Evolutionary conservation across 495 filamentous ascomycete genomes (phyloP).

Genomic region (Terfezia boudieri): DNA sequence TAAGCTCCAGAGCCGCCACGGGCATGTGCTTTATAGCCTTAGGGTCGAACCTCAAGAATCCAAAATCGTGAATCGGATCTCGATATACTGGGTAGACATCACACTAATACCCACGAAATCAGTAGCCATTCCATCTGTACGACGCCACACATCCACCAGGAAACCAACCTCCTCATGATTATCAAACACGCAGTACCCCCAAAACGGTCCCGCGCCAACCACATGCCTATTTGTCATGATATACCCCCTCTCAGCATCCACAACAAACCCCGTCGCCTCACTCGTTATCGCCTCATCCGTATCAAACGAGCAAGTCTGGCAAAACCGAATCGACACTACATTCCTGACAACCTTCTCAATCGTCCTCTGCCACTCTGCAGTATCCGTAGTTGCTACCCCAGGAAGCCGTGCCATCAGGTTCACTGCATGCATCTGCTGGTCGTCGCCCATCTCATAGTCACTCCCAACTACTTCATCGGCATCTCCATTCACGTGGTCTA

Average conservation of each 20-base stretch:
- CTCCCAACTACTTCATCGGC: background rate
- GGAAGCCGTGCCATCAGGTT: slow-evolving; percentile 19
- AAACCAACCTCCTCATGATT: slow-evolving; percentile 67
- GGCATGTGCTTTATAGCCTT: slow-evolving; percentile 92
- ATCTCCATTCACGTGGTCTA: background rate
- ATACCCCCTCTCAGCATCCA: slow-evolving; percentile 82
- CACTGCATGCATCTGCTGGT: slow-evolving; percentile 21
- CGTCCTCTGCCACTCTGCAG: slow-evolving; percentile 88
- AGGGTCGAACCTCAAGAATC: slow-evolving; percentile 86
- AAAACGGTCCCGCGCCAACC: slow-evolving; percentile 89
- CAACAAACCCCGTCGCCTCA: slow-evolving; percentile 93
- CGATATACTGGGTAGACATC: slow-evolving; percentile 96
- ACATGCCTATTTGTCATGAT: slow-evolving; percentile 86
- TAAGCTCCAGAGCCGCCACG: slow-evolving; percentile 50
- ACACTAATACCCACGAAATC: slow-evolving; percentile 30
- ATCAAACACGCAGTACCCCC: slow-evolving; percentile 93
- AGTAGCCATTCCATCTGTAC: no score
- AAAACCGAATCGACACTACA: slow-evolving; percentile 95
- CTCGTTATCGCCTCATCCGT: slow-evolving; percentile 81
- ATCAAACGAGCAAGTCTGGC: slow-evolving; percentile 94
- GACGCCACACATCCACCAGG: background rate
- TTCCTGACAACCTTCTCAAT: slow-evolving; percentile 82
- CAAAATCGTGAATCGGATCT: slow-evolving; percentile 96
- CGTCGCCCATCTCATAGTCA: background rate
- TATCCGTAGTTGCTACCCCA: slow-evolving; percentile 41